A percentile compares a stretch with the other conserved stretches of the same genome.
Conservation (phyloP, 2,329 filamentous ascomycete genomes). For the Xylariaceae sp. region DNA sequence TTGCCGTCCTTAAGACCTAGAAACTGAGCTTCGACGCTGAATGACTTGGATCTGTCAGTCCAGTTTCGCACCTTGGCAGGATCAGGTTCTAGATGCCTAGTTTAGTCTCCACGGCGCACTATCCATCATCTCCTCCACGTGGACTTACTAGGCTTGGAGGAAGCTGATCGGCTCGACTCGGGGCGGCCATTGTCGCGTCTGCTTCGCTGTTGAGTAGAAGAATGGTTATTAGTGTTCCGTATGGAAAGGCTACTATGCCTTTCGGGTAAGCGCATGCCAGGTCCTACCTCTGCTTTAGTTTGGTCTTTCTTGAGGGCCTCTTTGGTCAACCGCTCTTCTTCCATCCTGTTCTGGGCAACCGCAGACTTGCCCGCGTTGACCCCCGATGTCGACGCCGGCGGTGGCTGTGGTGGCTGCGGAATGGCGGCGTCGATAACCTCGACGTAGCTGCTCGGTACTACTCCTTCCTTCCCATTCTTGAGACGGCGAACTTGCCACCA, state of each 20-base stretch:
- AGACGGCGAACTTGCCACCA: constrained; percentile 95
- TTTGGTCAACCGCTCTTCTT: constrained; percentile 80
- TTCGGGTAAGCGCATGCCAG: constrained; percentile 69
- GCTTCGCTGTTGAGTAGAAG: constrained; percentile 65
- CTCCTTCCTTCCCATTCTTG: constrained; percentile 90
- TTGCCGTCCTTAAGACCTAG: constrained; percentile 92
- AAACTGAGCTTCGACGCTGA: constrained; percentile 96
- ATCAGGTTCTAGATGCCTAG: constrained; percentile 65
- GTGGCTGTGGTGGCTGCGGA: constrained; percentile 4
- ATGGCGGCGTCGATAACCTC: constrained; percentile 70
- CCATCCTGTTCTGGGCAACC: constrained; percentile 72
- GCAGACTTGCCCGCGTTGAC: constrained; percentile 54
- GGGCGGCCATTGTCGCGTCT: constrained; percentile 63
- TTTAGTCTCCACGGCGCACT: constrained; percentile 12
- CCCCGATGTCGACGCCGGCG: constrained; percentile 47
- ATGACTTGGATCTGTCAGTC: constrained; percentile 93
- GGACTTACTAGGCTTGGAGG: constrained; percentile 68
- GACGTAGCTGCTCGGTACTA: constrained; percentile 94
- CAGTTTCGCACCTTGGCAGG: constrained; percentile 78
- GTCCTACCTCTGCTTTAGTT: constrained; percentile 70
- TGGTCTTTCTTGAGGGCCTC: constrained; percentile 69
- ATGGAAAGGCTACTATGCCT: constrained; percentile 74
- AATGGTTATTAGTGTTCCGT: constrained; percentile 63
- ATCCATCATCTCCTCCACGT: not conserved
- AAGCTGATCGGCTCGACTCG: constrained; percentile 49